These are phyloP conservation scores for Plasmodium ovale DNA, from an alignment of 169 alveolate genomes.

Conservation along the genomic window DNA sequence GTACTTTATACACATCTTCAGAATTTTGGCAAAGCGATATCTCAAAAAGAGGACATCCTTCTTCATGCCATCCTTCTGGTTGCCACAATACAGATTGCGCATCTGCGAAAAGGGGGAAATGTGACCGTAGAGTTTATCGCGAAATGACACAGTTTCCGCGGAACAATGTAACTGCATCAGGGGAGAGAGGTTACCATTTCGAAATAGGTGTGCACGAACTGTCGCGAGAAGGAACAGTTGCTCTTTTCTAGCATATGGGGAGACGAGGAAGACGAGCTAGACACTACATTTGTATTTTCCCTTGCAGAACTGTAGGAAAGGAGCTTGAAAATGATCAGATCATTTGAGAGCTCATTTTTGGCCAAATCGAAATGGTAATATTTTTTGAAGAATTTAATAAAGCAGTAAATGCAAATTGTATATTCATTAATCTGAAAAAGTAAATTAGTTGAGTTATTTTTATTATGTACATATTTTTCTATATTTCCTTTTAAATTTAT, in stretches of 20 bases:
- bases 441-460: conserved; percentile 1
- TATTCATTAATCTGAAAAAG: conserved; percentile 53
- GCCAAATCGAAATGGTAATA: conserved; percentile 14
- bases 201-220: conserved; percentile 30
- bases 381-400: conserved; percentile 46
- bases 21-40: conserved; percentile 6
- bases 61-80: neutral
- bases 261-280: no score
- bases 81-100: conserved; percentile 3
- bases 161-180: neutral
- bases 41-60: conserved; percentile 27
- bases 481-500: conserved; percentile 22
- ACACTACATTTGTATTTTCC: neutral
- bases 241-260: conserved; percentile 11
- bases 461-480: conserved; percentile 1
- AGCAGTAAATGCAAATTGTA: conserved; percentile 13
- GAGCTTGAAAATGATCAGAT: conserved; percentile 21
- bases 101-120: neutral
- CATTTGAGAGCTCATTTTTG: conserved; percentile 16
- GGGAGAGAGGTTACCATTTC: conserved; percentile 19
- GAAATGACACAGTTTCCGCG: neutral
- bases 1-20: conserved; percentile 40
- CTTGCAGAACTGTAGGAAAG: conserved; percentile 1
- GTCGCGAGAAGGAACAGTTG: conserved; percentile 5
- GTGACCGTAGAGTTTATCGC: neutral